Percentiles rank a stretch among this genome's conserved stretches.
phyloP scores from a whole-genome alignment of 805 yeast genomes.

The Phaffomyces opuntiae region DNA sequence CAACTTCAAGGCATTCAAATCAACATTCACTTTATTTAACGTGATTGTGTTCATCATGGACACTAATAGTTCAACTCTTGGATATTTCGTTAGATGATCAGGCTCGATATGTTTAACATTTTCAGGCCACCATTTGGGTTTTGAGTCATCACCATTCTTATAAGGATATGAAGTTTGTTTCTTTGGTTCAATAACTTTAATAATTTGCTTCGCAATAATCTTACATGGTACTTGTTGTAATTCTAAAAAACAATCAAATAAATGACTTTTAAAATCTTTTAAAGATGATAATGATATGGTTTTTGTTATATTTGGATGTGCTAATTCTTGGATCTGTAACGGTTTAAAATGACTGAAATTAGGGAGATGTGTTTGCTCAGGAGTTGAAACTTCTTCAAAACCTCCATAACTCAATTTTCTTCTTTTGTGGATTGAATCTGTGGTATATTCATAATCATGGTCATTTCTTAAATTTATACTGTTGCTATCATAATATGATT shows the following conservation, averaged over 20 bases:
- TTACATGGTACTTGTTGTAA: conserved; percentile 48
- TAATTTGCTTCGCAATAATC: conserved; percentile 59
- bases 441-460: background rate
- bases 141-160: conserved; percentile 38
- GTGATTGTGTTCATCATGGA: conserved; percentile 24
- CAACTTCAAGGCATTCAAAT: conserved; percentile 1
- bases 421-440: background rate
- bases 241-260: conserved; percentile 11
- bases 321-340: background rate
- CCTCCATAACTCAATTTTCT: no score
- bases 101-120: conserved; percentile 60
- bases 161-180: conserved; percentile 63
- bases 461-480: background rate
- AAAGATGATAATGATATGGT: background rate
- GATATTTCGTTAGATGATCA: conserved; percentile 58
- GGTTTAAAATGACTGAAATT: background rate
- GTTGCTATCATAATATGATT: background rate
- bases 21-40: background rate
- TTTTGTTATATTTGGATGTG: background rate
- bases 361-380: no score
- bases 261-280: background rate
- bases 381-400: no score
- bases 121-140: conserved; percentile 71
- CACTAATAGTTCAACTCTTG: conserved; percentile 45
- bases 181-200: conserved; percentile 54